Percentiles rank a stretch among this genome's conserved stretches.
phyloP scores from a whole-genome alignment of 2,329 filamentous ascomycete genomes.

The Sarocladiaceae sp. region DNA sequence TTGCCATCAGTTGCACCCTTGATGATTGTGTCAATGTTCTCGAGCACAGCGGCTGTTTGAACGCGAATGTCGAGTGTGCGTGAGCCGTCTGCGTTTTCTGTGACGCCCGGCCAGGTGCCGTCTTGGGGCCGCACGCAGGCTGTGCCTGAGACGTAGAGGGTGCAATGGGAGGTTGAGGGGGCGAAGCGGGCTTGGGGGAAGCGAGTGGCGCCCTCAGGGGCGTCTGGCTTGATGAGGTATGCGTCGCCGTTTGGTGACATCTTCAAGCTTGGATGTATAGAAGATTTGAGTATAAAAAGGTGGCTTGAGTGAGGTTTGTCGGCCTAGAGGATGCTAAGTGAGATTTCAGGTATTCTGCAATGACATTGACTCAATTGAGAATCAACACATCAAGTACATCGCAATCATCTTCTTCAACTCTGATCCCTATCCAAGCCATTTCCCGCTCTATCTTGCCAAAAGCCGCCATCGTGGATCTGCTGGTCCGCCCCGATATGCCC shows the following conservation, averaged over 20 bases:
- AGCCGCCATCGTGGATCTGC: too few relatives aligned
- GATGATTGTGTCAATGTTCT: slow-evolving; percentile 32
- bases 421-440: too few relatives aligned
- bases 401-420: too few relatives aligned
- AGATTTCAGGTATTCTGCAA: too few relatives aligned
- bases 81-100: slow-evolving; percentile 29
- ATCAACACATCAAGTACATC: too few relatives aligned
- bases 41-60: slow-evolving; percentile 34
- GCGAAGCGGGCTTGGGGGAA: slow-evolving; percentile 33
- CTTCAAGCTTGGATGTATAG: neutral
- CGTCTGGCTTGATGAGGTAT: slow-evolving; percentile 27
- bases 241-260: slow-evolving; percentile 29
- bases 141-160: slow-evolving; percentile 36
- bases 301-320: too few relatives aligned
- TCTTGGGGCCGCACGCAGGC: slow-evolving; percentile 26
- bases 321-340: too few relatives aligned
- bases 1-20: slow-evolving; percentile 29
- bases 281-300: too few relatives aligned
- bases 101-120: slow-evolving; percentile 30
- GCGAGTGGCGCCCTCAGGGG: slow-evolving; percentile 19
- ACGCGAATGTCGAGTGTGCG: slow-evolving; percentile 27
- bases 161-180: slow-evolving; percentile 24
- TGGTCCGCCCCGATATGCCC: too few relatives aligned
- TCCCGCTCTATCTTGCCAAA: too few relatives aligned
- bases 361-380: too few relatives aligned